phyloP scores from a whole-genome alignment of 108 stramenopile species.

The Cyclostephanos invisitatus region DNA sequence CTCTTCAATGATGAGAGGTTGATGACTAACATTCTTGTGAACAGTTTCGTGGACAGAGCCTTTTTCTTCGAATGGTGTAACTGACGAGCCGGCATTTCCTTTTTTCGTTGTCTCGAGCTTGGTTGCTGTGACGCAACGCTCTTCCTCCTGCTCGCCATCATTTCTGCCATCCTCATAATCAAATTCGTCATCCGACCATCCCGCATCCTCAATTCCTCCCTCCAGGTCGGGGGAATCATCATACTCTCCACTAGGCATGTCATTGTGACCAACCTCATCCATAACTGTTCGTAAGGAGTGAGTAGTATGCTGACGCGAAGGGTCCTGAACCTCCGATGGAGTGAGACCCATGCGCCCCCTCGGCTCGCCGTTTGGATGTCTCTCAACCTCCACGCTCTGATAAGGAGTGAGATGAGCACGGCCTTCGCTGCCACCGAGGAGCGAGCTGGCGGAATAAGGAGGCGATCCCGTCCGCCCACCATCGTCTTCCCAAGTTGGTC shows the following conservation, averaged over 20 bases:
- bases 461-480: constrained; percentile 36
- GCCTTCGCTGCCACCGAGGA: not conserved
- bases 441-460: constrained; percentile 25
- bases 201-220: constrained; percentile 30
- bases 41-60: not conserved
- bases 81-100: not conserved
- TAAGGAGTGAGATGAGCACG: constrained; percentile 8
- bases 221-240: not conserved
- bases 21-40: not conserved
- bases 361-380: not conserved
- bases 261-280: constrained; percentile 3
- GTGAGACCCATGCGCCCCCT: not conserved
- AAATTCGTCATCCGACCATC: constrained; percentile 48
- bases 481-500: constrained; percentile 1
- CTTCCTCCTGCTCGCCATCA: not conserved
- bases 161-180: constrained; percentile 35
- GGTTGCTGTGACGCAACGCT: not conserved
- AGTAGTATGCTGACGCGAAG: not conserved
- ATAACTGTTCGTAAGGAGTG: not conserved
- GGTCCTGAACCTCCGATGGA: not conserved
- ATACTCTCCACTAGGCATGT: not conserved
- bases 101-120: not conserved
- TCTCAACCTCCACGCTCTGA: constrained; percentile 21
- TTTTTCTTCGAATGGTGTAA: not conserved
- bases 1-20: not conserved